Percentiles rank a stretch among this genome's conserved stretches.
Evolutionary conservation across 345 rosid species (phyloP).

Genomic region (Alliaria petiolata): DNA sequence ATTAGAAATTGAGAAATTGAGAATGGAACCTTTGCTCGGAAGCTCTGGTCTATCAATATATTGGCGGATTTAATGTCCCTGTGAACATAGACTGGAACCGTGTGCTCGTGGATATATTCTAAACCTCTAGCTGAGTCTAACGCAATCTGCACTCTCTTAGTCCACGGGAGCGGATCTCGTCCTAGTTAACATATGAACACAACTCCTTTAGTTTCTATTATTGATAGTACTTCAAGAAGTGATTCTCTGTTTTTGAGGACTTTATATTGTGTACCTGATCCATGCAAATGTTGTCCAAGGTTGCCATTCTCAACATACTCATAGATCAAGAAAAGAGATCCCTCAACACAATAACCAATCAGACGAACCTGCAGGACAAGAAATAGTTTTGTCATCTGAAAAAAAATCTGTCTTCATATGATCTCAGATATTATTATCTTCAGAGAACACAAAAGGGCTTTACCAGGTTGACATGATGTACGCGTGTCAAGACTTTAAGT

Average conservation of each 20-base stretch:
- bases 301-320: conserved; percentile 92
- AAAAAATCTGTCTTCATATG: neutral
- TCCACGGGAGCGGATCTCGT: conserved; percentile 78
- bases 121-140: conserved; percentile 99
- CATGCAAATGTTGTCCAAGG: conserved; percentile 85
- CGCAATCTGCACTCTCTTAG: conserved; percentile 86
- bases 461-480: conserved; percentile 97
- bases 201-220: neutral
- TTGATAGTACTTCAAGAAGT: neutral
- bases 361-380: conserved; percentile 60
- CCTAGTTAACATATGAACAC: conserved; percentile 38
- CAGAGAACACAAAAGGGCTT: conserved; percentile 14
- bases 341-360: conserved; percentile 94
- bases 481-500: conserved; percentile 80
- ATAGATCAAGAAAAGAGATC: conserved; percentile 84
- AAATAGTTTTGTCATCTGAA: neutral
- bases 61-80: conserved; percentile 96
- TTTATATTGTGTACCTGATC: conserved; percentile 48
- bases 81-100: conserved; percentile 95
- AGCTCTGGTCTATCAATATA: conserved; percentile 85
- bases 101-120: conserved; percentile 95
- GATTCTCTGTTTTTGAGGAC: neutral
- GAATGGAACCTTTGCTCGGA: conserved; percentile 67
- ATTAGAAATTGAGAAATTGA: neutral
- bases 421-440: neutral